phyloP scores from a whole-genome alignment of 345 rosid species.

The Aethionema arabicum region DNA sequence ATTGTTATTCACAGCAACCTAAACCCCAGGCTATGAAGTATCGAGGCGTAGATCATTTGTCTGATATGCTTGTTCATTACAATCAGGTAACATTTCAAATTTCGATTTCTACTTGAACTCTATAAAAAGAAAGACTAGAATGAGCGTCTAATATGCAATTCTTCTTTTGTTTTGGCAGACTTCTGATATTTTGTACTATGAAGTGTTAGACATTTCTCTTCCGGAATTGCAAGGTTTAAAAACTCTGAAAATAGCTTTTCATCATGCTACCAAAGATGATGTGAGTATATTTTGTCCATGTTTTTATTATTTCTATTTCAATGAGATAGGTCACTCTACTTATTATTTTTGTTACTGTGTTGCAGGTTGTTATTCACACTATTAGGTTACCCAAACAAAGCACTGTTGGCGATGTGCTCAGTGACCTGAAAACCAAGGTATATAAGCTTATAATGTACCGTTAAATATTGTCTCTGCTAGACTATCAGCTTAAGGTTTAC shows the following conservation, averaged over 20 bases:
- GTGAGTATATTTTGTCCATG: conserved; percentile 27
- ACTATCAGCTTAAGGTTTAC: background rate
- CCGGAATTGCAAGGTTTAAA: conserved; percentile 94
- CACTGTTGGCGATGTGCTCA: conserved; percentile 87
- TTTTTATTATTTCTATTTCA: no score
- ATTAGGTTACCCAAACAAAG: conserved; percentile 96
- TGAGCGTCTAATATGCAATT: no score
- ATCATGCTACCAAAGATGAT: conserved; percentile 80
- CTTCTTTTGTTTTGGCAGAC: conserved; percentile 52
- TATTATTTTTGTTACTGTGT: background rate
- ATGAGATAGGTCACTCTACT: no score
- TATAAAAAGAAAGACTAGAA: background rate
- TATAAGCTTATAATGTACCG: no score
- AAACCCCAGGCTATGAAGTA: conserved; percentile 91
- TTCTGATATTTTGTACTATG: conserved; percentile 90
- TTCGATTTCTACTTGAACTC: background rate
- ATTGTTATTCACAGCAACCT: conserved; percentile 98
- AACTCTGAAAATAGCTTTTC: conserved; percentile 88
- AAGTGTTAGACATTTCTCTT: conserved; percentile 96
- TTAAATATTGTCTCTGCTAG: no score
- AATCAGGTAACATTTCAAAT: conserved; percentile 62
- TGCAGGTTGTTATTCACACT: conserved; percentile 71
- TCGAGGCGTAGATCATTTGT: conserved; percentile 80
- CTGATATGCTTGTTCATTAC: conserved; percentile 89
- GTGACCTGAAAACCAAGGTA: conserved; percentile 86